These are phyloP conservation scores for Penicillium sp. DNA, from an alignment of 2,329 filamentous ascomycete genomes.

Conservation along the genomic window DNA sequence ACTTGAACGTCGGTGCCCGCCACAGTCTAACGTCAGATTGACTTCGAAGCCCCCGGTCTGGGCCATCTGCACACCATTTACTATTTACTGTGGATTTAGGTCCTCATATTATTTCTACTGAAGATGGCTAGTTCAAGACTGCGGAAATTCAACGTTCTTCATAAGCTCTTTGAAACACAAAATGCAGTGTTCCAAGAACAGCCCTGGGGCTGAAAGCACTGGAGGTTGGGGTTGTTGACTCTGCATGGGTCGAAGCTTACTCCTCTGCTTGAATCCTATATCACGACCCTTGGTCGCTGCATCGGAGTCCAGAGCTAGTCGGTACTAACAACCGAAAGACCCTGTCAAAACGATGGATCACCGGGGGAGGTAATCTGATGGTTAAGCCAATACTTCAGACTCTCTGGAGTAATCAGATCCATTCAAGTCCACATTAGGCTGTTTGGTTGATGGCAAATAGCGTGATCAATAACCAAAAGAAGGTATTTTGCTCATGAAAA, in stretches of 20 bases:
- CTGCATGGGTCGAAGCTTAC: background rate
- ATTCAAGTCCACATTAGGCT: constrained; percentile 11
- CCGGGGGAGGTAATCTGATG: constrained; percentile 8
- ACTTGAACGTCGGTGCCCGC: constrained; percentile 13
- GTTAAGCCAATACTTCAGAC: constrained; percentile 11
- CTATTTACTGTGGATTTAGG: background rate
- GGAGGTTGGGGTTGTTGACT: background rate
- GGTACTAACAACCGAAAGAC: constrained; percentile 19
- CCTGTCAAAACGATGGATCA: constrained; percentile 8
- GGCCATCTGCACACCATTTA: background rate
- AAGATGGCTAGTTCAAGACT: background rate
- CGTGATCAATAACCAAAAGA: constrained; percentile 6
- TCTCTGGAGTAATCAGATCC: constrained; percentile 10
- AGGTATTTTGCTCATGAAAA: constrained; percentile 9
- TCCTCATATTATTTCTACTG: background rate
- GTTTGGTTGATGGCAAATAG: constrained; percentile 20
- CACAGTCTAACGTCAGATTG: constrained; percentile 25
- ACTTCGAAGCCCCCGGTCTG: constrained; percentile 22
- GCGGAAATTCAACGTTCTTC: background rate
- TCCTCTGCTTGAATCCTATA: background rate
- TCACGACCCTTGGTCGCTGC: constrained; percentile 2
- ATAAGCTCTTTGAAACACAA: background rate
- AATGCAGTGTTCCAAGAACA: background rate
- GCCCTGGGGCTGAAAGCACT: background rate
- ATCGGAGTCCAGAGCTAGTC: constrained; percentile 19